These are phyloP conservation scores for Umbelopsis sp. DNA, from an alignment of 371 early-diverging fungal species.

Conservation along the genomic window DNA sequence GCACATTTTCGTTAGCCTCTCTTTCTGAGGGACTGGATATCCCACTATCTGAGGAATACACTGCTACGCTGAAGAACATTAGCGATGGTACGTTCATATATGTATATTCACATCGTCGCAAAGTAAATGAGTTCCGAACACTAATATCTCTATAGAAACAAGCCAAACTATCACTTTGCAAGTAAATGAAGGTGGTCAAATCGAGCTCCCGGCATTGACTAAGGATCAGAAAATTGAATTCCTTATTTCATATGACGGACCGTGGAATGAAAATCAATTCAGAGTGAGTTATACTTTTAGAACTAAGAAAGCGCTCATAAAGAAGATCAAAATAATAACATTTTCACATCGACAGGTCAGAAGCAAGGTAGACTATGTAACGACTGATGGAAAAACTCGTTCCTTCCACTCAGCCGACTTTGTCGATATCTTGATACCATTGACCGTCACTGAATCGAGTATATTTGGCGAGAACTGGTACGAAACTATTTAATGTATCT, in stretches of 20 bases:
- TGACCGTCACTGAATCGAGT: constrained; percentile 59
- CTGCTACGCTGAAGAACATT: constrained; percentile 18
- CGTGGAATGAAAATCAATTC: constrained; percentile 56
- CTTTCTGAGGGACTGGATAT: constrained; percentile 51
- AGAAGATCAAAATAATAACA: neutral
- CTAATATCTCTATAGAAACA: constrained; percentile 16
- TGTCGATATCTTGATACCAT: constrained; percentile 58
- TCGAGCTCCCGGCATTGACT: constrained; percentile 55
- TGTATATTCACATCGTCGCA: neutral
- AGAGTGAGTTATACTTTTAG: constrained; percentile 33
- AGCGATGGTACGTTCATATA: constrained; percentile 4
- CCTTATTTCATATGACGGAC: constrained; percentile 56
- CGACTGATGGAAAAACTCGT: constrained; percentile 40
- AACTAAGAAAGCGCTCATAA: too few species aligned
- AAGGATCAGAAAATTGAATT: constrained; percentile 56
- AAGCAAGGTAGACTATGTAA: constrained; percentile 51
- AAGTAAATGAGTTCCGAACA: neutral
- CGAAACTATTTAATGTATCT: constrained; percentile 13
- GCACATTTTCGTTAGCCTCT: constrained; percentile 35
- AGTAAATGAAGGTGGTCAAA: constrained; percentile 49
- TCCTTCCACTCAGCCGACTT: constrained; percentile 57
- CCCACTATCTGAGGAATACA: constrained; percentile 23
- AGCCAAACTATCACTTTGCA: constrained; percentile 39
- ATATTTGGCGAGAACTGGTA: constrained; percentile 66
- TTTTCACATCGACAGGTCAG: constrained; percentile 40